Conservation (phyloP, 805 yeast genomes). For the Metschnikowia lunata region DNA sequence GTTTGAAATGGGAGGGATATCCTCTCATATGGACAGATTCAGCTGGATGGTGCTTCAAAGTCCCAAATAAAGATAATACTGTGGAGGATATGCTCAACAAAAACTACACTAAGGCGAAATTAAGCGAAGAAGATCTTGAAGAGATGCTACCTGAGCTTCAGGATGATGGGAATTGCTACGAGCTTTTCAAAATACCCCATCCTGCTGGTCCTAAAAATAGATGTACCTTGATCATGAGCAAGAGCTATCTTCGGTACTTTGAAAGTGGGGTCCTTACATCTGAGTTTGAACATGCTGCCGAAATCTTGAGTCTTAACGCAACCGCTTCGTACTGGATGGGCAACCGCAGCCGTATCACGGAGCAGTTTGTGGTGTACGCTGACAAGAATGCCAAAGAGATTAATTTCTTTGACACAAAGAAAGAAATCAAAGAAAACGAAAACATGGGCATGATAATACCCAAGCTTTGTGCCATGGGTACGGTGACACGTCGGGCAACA, state of each 20-base stretch:
- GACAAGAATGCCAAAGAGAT: constrained; percentile 18
- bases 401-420: constrained; percentile 24
- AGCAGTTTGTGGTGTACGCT: constrained; percentile 76
- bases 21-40: constrained; percentile 79
- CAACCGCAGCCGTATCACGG: constrained; percentile 74
- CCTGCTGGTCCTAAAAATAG: constrained; percentile 74
- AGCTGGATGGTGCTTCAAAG: constrained; percentile 87
- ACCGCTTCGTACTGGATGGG: constrained; percentile 92
- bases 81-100: constrained; percentile 29
- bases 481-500: constrained; percentile 92
- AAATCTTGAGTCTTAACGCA: constrained; percentile 73
- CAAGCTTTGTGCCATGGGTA: constrained; percentile 86
- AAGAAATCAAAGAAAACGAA: constrained; percentile 19
- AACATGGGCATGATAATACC: constrained; percentile 78
- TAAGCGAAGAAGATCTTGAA: constrained; percentile 28
- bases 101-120: constrained; percentile 34
- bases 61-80: constrained; percentile 35
- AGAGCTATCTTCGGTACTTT: constrained; percentile 63
- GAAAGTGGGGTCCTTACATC: constrained; percentile 74
- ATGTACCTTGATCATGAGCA: constrained; percentile 74
- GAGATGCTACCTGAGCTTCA: constrained; percentile 21
- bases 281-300: constrained; percentile 63
- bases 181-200: constrained; percentile 76
- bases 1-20: constrained; percentile 77
- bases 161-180: constrained; percentile 22